Evolutionary conservation across 441 rosid species (phyloP).

Genomic region (Croton laevigatus): DNA sequence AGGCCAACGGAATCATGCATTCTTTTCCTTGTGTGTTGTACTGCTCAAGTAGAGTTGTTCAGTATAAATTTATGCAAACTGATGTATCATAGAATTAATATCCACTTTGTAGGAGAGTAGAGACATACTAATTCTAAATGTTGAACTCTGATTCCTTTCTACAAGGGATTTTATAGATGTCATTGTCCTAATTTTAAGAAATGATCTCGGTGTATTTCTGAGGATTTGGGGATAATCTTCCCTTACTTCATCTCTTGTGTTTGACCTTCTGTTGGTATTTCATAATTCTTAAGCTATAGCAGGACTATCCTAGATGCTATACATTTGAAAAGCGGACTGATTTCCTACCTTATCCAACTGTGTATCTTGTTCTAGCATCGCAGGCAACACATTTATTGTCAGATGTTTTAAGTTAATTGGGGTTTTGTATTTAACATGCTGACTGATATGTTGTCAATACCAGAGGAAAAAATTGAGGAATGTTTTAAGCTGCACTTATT

Average conservation of each 20-base stretch:
- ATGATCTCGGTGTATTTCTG: neutral
- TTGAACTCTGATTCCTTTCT: neutral
- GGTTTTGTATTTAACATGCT: neutral
- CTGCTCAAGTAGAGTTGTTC: neutral
- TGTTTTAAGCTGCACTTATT: neutral
- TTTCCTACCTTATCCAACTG: constrained; percentile 2
- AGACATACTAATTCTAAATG: neutral
- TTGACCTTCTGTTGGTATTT: neutral
- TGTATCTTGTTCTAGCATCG: neutral
- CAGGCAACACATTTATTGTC: neutral
- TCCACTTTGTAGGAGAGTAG: neutral
- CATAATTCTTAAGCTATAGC: neutral
- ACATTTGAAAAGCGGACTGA: neutral
- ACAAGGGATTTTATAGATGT: neutral
- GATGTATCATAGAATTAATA: neutral
- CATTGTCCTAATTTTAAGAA: neutral
- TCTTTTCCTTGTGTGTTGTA: neutral
- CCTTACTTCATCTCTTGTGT: neutral
- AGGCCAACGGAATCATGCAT: neutral
- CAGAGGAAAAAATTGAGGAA: neutral
- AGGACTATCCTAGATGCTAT: neutral
- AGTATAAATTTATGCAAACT: constrained; percentile 1
- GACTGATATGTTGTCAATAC: neutral
- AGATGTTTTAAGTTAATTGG: constrained; percentile 6
- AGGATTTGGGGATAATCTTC: constrained; percentile 1